Percentiles rank a stretch among this genome's conserved stretches.
Evolutionary conservation across 1,284 basidiomycete species (phyloP).

Genomic region (Earliella scabrosa): DNA sequence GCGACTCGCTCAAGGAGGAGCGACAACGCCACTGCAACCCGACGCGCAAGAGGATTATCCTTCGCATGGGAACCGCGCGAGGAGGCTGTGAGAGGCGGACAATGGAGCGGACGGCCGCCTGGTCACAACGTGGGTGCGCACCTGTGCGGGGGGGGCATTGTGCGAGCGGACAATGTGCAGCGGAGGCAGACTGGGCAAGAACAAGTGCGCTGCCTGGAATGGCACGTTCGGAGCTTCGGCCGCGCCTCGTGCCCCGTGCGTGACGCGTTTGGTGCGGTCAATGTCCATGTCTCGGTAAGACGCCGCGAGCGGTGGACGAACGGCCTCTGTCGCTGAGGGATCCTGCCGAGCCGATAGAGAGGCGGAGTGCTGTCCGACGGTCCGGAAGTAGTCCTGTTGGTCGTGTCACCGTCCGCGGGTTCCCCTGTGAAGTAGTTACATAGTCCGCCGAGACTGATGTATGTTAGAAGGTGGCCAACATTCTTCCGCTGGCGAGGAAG

Average conservation of each 20-base stretch:
- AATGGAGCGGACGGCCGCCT: slow-evolving; percentile 6
- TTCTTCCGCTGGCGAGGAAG: background rate
- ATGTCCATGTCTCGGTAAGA: slow-evolving; percentile 5
- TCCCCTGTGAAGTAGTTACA: too few relatives aligned
- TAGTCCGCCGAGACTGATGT: background rate
- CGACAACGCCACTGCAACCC: slow-evolving; percentile 1
- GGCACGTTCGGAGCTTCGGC: background rate
- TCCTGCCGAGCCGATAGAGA: slow-evolving; percentile 1
- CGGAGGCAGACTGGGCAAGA: slow-evolving; percentile 2
- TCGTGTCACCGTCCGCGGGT: background rate
- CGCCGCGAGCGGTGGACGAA: background rate
- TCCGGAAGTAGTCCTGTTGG: background rate
- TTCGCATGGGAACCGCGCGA: background rate
- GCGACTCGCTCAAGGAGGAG: too few relatives aligned
- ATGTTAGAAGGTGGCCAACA: background rate
- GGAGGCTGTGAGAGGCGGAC: slow-evolving; percentile 13
- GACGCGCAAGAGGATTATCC: background rate
- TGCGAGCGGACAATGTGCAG: slow-evolving; percentile 4
- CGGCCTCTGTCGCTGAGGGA: background rate
- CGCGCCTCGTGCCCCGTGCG: slow-evolving; percentile 11
- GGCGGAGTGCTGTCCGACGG: background rate
- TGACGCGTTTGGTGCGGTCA: slow-evolving; percentile 3
- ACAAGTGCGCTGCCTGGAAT: slow-evolving; percentile 12
- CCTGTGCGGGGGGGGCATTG: background rate
- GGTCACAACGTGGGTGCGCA: slow-evolving; percentile 12